Base-by-base conservation (phyloP, 768 basidiomycete genomes). In the Rhodotorula toruloides region DNA sequence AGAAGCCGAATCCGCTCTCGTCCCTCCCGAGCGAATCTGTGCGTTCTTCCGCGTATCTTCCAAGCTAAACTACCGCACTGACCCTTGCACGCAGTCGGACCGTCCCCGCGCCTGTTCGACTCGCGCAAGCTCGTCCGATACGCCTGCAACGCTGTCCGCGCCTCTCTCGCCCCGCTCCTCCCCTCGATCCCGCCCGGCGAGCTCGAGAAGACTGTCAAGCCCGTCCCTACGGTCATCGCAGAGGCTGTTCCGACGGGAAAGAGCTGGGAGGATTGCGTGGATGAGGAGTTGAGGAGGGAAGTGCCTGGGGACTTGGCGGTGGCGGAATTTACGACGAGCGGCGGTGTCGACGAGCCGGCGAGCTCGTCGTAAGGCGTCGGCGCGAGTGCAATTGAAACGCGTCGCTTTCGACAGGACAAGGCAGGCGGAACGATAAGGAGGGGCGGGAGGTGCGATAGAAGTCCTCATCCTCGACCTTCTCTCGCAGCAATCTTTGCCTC, bases 1-100 rank as follows among this genome's bases (percentile, higher is more conserved):
- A 19, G 32, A 22, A 8, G 63, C 63, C 1, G 63, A 64, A 39
- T 21, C 49, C 11, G 63, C 63, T 4, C 42, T 58, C 34, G 55
- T 31, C 3, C 49, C 56, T 4, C 56, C 56, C n/a, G 63, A 64
- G 42, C 27, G 36, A 14, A 64, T 64, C 32, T 64, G 56, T 64
- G 21, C 40, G 63, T 34, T 21, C 42, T 5, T 25, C 16, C 25
- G 21, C 44, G 12, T 48, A n/a, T 27, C 32, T 43, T 6, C 31
- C 14, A 1, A 13, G 14, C 29, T 1, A 17, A 27, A 4, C 21
- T 27, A 6, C 11, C 40, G 13, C 16, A 12, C 43, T 37, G 9
- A 4, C 12, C 16, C 19, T 47, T 8, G 25, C 25, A 4, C 5
- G 27, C 50, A 64, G 63, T 64, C 63, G 55, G 40, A 21, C 25